Percentiles rank a stretch among this genome's conserved stretches.
These are phyloP conservation scores for Artemisia tridentata DNA, from an alignment of 129 eudicot species.

Conservation along the genomic window DNA sequence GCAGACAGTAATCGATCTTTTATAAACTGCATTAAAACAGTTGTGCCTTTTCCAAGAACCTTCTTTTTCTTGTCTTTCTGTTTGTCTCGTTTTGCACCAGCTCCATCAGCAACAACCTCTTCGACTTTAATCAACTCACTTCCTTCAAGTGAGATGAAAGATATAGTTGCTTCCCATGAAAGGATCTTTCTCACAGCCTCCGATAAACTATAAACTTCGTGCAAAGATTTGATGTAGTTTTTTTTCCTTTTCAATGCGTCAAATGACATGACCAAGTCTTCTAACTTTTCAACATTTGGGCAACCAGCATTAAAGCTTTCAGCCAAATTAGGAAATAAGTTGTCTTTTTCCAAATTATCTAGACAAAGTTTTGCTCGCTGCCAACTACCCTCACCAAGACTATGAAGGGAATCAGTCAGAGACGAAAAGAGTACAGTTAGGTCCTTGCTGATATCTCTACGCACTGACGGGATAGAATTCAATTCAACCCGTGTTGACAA, in stretches of 20 bases:
- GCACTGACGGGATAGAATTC: constrained; percentile 38
- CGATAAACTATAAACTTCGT: constrained; percentile 39
- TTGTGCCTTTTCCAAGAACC: constrained; percentile 82
- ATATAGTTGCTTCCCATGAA: too few relatives aligned
- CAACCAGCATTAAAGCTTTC: constrained; percentile 32
- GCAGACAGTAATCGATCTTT: constrained; percentile 47
- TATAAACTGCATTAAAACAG: constrained; percentile 53
- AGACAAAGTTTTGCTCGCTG: constrained; percentile 33
- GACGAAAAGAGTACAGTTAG: constrained; percentile 28
- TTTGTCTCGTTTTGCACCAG: constrained; percentile 33
- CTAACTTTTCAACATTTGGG: constrained; percentile 28
- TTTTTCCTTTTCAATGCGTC: constrained; percentile 20
- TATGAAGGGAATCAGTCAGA: constrained; percentile 34
- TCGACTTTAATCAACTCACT: neutral
- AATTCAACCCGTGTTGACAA: constrained; percentile 46
- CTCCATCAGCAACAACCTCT: constrained; percentile 29
- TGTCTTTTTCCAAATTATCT: constrained; percentile 33
- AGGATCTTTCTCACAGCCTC: constrained; percentile 22
- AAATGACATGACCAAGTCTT: constrained; percentile 26
- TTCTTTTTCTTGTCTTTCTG: constrained; percentile 67
- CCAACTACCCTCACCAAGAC: constrained; percentile 58
- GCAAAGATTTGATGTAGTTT: constrained; percentile 42
- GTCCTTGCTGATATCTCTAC: constrained; percentile 30
- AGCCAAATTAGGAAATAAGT: constrained; percentile 29
- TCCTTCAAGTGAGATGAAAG: neutral